These are phyloP conservation scores for Bipolaris gigantea DNA, from an alignment of 2,329 filamentous ascomycete genomes.

Conservation along the genomic window DNA sequence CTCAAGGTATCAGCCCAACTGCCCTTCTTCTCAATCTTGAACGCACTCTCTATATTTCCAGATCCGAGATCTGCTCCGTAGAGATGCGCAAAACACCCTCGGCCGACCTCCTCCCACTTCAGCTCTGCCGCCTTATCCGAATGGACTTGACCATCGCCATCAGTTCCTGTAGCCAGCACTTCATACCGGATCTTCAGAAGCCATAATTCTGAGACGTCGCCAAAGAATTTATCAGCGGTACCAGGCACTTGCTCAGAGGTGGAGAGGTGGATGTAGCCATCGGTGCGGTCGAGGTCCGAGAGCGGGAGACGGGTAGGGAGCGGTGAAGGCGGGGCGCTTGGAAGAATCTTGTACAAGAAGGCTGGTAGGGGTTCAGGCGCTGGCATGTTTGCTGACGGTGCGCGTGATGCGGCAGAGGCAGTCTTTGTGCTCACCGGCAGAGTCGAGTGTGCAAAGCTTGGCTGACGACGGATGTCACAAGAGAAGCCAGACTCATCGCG, in stretches of 20 bases:
- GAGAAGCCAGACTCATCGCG: not conserved
- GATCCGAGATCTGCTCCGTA: slow-evolving; percentile 60
- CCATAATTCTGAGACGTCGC: slow-evolving; percentile 47
- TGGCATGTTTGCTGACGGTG: slow-evolving; percentile 25
- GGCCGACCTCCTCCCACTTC: slow-evolving; percentile 58
- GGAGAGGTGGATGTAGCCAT: slow-evolving; percentile 66
- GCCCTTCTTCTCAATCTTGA: slow-evolving; percentile 53
- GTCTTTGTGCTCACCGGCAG: not conserved
- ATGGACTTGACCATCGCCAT: slow-evolving; percentile 31
- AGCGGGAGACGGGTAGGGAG: slow-evolving; percentile 59
- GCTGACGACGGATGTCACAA: slow-evolving; percentile 1
- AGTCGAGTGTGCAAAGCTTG: not conserved
- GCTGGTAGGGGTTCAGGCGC: slow-evolving; percentile 38
- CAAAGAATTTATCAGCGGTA: slow-evolving; percentile 42
- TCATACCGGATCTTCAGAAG: slow-evolving; percentile 58
- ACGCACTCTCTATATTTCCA: slow-evolving; percentile 53
- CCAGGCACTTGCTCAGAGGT: slow-evolving; percentile 54
- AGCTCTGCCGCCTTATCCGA: slow-evolving; percentile 37
- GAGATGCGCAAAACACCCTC: slow-evolving; percentile 60
- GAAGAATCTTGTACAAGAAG: slow-evolving; percentile 63
- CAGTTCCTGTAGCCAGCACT: slow-evolving; percentile 41
- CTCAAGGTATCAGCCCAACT: slow-evolving; percentile 51
- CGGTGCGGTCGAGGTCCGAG: slow-evolving; percentile 61
- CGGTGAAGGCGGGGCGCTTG: slow-evolving; percentile 55
- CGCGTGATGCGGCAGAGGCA: slow-evolving; percentile 1